A percentile compares a stretch with the other conserved stretches of the same genome.
These are phyloP conservation scores for Penicillium sp. DNA, from an alignment of 2,329 filamentous ascomycete genomes.

Conservation along the genomic window DNA sequence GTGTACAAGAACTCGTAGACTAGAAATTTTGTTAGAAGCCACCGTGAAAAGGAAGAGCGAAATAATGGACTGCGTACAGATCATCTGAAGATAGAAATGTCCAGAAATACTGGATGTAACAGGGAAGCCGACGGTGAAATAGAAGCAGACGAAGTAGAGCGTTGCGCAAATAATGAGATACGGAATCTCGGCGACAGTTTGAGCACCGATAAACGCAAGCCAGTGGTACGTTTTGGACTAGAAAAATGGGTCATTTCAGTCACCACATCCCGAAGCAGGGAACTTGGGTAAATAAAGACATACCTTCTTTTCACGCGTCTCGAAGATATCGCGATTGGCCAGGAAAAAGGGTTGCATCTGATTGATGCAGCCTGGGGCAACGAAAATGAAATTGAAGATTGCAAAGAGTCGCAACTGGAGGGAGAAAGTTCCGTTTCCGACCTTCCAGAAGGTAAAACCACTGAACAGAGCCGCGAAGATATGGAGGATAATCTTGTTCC, in stretches of 20 bases:
- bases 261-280: background rate
- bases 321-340: constrained; percentile 60
- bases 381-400: constrained; percentile 67
- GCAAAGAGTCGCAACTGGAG: constrained; percentile 62
- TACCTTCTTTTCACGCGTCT: constrained; percentile 61
- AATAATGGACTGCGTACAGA: constrained; percentile 31
- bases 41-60: background rate
- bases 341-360: constrained; percentile 65
- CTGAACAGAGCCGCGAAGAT: constrained; percentile 61
- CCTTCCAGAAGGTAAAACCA: constrained; percentile 65
- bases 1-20: constrained; percentile 51
- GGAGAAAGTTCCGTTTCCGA: constrained; percentile 56
- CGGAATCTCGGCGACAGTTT: constrained; percentile 54
- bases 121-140: constrained; percentile 59
- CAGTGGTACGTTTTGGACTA: constrained; percentile 63
- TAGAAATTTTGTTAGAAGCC: constrained; percentile 17
- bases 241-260: background rate
- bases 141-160: constrained; percentile 59
- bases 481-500: constrained; percentile 57
- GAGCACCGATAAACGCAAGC: constrained; percentile 61
- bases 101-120: constrained; percentile 38
- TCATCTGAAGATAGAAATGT: constrained; percentile 47
- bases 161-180: constrained; percentile 52
- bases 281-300: background rate
- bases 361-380: constrained; percentile 61